These are phyloP conservation scores for Emergomyces orientalis DNA, from an alignment of 2,329 filamentous ascomycete genomes.

Conservation along the genomic window DNA sequence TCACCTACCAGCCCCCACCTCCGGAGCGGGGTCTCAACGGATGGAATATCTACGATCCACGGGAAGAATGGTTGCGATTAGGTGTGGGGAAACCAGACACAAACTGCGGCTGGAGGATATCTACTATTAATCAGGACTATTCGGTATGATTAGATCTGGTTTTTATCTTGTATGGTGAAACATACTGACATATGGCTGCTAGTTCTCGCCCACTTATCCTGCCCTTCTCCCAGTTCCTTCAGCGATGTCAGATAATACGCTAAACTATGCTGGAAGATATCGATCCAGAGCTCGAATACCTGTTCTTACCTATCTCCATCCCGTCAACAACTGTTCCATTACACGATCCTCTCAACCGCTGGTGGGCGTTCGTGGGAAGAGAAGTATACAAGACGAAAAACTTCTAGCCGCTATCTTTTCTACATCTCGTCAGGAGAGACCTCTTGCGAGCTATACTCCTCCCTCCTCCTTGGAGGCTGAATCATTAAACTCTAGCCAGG, in stretches of 20 bases:
- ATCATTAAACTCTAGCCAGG: slow-evolving; percentile 42
- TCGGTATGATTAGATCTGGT: slow-evolving; percentile 35
- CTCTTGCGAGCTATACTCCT: slow-evolving; percentile 32
- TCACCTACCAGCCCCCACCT: slow-evolving; percentile 67
- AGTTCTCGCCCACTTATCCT: slow-evolving; percentile 89
- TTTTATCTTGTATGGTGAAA: slow-evolving; percentile 8
- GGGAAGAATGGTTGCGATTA: slow-evolving; percentile 75
- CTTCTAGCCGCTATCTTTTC: slow-evolving; percentile 87
- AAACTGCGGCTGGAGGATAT: slow-evolving; percentile 81
- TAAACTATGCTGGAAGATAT: slow-evolving; percentile 86
- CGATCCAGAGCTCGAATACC: slow-evolving; percentile 84
- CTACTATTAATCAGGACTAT: slow-evolving; percentile 82
- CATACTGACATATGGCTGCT: slow-evolving; percentile 15
- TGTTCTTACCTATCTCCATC: slow-evolving; percentile 86
- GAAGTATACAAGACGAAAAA: slow-evolving; percentile 92
- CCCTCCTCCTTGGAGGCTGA: slow-evolving; percentile 34
- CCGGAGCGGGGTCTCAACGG: slow-evolving; percentile 66
- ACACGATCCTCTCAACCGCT: slow-evolving; percentile 89
- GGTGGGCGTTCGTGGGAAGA: slow-evolving; percentile 74
- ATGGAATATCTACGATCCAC: slow-evolving; percentile 77
- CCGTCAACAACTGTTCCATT: slow-evolving; percentile 92
- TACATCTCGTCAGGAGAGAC: slow-evolving; percentile 48
- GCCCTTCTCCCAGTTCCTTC: slow-evolving; percentile 74
- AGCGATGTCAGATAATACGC: slow-evolving; percentile 88
- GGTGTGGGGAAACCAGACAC: slow-evolving; percentile 73